Evolutionary conservation across 176 grass and related monocot genomes (phyloP).

Genomic region (Phyllostachys edulis): DNA sequence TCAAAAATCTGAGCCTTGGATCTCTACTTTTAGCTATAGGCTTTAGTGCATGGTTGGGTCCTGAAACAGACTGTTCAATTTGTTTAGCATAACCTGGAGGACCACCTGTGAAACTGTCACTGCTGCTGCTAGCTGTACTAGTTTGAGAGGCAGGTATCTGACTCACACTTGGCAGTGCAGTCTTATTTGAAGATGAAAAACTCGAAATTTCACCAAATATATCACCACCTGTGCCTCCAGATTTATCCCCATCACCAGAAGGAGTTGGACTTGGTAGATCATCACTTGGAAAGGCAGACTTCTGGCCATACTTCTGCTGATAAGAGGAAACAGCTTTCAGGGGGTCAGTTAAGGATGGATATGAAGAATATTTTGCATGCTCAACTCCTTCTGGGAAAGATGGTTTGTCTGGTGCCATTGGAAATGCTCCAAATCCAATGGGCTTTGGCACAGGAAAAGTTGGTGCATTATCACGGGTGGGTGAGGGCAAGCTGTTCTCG

Average conservation of each 20-base stretch:
- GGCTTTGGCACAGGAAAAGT: constrained; percentile 65
- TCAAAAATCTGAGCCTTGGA: constrained; percentile 79
- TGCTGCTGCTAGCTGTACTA: constrained; percentile 20
- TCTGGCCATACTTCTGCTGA: constrained; percentile 75
- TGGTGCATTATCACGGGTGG: constrained; percentile 57
- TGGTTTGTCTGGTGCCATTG: constrained; percentile 35
- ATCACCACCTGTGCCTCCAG: constrained; percentile 54
- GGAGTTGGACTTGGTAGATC: constrained; percentile 94
- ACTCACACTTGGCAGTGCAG: constrained; percentile 14
- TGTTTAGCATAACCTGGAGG: constrained; percentile 47
- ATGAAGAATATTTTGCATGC: constrained; percentile 20
- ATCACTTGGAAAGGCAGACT: constrained; percentile 53
- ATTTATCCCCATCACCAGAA: constrained; percentile 61
- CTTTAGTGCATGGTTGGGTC: constrained; percentile 44
- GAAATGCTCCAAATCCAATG: constrained; percentile 51
- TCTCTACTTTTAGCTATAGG: constrained; percentile 66
- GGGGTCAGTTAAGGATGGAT: constrained; percentile 70
- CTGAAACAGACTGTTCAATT: constrained; percentile 33
- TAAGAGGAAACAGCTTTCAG: constrained; percentile 88
- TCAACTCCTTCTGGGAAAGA: constrained; percentile 36
- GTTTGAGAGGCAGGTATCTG: constrained; percentile 44
- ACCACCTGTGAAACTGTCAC: constrained; percentile 28
- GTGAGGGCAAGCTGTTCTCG: constrained; percentile 90
- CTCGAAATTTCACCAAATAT: constrained; percentile 64
- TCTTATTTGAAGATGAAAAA: constrained; percentile 44